These are phyloP conservation scores for Pisolithus orientalis DNA, from an alignment of 768 basidiomycete genomes.

Conservation along the genomic window DNA sequence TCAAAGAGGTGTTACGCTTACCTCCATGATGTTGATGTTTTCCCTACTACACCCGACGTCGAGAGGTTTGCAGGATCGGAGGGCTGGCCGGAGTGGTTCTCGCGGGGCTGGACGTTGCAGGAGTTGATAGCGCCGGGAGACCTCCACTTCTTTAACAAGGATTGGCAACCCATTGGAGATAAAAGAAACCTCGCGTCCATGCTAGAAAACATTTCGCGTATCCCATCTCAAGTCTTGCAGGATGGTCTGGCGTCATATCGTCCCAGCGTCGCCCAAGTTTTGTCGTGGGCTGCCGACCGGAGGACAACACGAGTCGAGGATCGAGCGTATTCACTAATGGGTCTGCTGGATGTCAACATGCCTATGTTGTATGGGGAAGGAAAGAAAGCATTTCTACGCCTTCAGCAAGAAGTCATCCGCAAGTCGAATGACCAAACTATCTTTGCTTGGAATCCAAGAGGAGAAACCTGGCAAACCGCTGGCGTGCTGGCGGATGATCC, in stretches of 20 bases:
- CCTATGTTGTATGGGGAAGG: slow-evolving; percentile 13
- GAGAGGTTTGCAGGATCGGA: background rate
- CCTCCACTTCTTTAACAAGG: slow-evolving; percentile 9
- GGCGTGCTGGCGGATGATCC: background rate
- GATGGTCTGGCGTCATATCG: background rate
- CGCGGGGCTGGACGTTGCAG: slow-evolving; percentile 9
- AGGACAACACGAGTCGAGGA: slow-evolving; percentile 12
- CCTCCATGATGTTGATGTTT: slow-evolving; percentile 5
- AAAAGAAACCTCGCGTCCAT: background rate
- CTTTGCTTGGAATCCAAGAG: background rate
- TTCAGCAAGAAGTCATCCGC: slow-evolving; percentile 2
- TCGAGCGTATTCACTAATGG: slow-evolving; percentile 11
- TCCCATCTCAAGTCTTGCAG: slow-evolving; percentile 1
- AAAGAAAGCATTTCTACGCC: slow-evolving; percentile 1
- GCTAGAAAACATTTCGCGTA: background rate
- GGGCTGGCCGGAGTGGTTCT: slow-evolving; percentile 8
- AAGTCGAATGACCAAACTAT: background rate
- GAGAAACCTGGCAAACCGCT: background rate
- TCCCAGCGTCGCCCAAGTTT: slow-evolving; percentile 3
- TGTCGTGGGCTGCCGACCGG: slow-evolving; percentile 15
- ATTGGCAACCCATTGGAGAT: slow-evolving; percentile 7
- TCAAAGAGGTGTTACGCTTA: slow-evolving; percentile 12
- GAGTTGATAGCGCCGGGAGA: slow-evolving; percentile 10
- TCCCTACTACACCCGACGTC: background rate
- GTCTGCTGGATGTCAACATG: slow-evolving; percentile 7